Evolutionary conservation across 2,329 filamentous ascomycete genomes (phyloP).

Genomic region (Apiospora phragmitis): DNA sequence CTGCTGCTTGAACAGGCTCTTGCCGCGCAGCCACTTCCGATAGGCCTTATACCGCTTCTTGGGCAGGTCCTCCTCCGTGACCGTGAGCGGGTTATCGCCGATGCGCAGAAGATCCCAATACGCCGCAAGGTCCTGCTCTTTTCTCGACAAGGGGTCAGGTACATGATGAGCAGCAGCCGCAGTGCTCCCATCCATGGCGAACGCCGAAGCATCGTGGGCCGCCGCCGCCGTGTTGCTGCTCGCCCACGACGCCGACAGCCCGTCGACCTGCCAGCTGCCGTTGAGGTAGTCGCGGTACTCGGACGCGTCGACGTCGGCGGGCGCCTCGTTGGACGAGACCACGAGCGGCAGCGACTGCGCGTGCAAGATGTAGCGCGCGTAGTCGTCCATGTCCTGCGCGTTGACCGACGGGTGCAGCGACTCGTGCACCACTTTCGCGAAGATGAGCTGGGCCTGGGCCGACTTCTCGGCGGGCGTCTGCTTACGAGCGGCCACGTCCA

Average conservation of each 20-base stretch:
- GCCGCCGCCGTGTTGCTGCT: conserved; percentile 27
- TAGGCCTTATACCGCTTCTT: conserved; percentile 99
- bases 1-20: conserved; percentile 94
- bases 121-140: conserved; percentile 10
- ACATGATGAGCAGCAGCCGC: background rate
- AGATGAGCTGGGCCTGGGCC: conserved; percentile 83
- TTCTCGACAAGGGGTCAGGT: background rate
- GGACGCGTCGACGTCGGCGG: conserved; percentile 53
- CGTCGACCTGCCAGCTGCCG: conserved; percentile 64
- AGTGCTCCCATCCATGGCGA: background rate
- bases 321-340: conserved; percentile 67
- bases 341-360: conserved; percentile 87
- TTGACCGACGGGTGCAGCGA: conserved; percentile 84
- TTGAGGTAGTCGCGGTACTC: conserved; percentile 84
- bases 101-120: conserved; percentile 78
- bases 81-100: conserved; percentile 81
- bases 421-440: conserved; percentile 81
- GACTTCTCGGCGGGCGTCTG: conserved; percentile 70
- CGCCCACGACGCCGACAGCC: conserved; percentile 42
- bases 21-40: conserved; percentile 89
- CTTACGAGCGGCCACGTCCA: conserved; percentile 40
- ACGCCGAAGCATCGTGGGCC: background rate
- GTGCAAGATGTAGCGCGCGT: conserved; percentile 84
- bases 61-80: conserved; percentile 78
- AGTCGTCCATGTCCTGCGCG: conserved; percentile 77